phyloP scores from a whole-genome alignment of 371 early-diverging fungal genomes.

The Parasitella parasitica region DNA sequence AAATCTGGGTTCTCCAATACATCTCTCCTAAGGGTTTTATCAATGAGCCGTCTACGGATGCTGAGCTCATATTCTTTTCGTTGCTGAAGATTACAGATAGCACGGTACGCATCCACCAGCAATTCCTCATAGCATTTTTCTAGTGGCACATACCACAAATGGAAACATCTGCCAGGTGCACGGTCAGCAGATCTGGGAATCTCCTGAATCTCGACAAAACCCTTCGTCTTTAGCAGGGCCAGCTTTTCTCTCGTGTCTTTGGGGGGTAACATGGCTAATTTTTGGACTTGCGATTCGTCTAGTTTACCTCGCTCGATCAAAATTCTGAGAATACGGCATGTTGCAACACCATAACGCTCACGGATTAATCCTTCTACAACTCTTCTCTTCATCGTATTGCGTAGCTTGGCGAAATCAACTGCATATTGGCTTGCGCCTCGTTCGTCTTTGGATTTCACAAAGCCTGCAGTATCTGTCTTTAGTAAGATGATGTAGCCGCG shows the following conservation, averaged over 20 bases:
- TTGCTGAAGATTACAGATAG: constrained; percentile 68
- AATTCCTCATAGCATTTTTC: constrained; percentile 63
- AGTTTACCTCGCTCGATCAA: constrained; percentile 78
- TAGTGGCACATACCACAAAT: constrained; percentile 78
- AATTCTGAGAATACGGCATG: constrained; percentile 73
- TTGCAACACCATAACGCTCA: constrained; percentile 75
- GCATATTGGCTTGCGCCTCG: constrained; percentile 75
- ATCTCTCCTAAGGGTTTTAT: constrained; percentile 78
- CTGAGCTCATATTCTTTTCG: constrained; percentile 63
- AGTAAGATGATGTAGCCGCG: constrained; percentile 70
- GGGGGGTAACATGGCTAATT: constrained; percentile 75
- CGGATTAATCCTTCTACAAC: constrained; percentile 68
- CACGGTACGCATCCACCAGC: constrained; percentile 62
- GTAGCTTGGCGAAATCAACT: constrained; percentile 62
- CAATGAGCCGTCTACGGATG: constrained; percentile 61
- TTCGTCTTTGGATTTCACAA: constrained; percentile 71
- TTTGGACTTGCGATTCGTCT: constrained; percentile 81
- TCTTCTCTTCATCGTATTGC: constrained; percentile 58
- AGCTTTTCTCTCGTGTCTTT: constrained; percentile 74
- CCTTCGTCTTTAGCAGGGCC: constrained; percentile 62
- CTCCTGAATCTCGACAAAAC: constrained; percentile 85
- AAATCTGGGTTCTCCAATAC: constrained; percentile 62
- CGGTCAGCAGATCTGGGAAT: constrained; percentile 87
- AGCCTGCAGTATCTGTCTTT: constrained; percentile 60
- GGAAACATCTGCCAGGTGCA: constrained; percentile 82